A percentile compares a stretch with the other conserved stretches of the same genome.
Conservation (phyloP, 306 rosid genomes). For the Cicer bijugum region DNA sequence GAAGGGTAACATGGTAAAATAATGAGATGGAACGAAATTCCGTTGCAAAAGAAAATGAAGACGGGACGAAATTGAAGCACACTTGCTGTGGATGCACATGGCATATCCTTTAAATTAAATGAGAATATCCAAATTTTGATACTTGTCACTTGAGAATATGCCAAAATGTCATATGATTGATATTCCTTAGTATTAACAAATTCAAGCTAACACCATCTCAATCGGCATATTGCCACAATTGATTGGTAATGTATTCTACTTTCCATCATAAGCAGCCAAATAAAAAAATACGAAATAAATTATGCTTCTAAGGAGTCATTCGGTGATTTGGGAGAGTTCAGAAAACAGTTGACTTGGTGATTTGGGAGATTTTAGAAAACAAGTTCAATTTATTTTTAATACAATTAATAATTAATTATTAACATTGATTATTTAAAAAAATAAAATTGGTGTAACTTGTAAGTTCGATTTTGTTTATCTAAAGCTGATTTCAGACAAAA, state of each 20-base stretch:
- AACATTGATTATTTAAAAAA: too few relatives aligned
- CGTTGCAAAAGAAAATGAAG: too few relatives aligned
- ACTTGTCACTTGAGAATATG: conserved; percentile 64
- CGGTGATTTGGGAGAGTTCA: too few relatives aligned
- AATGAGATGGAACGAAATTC: conserved; percentile 6
- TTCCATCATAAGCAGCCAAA: conserved; percentile 11
- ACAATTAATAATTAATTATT: too few relatives aligned
- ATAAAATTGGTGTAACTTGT: too few relatives aligned
- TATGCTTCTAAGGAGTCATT: too few relatives aligned
- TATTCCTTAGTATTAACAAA: conserved; percentile 40
- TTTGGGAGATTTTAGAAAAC: too few relatives aligned
- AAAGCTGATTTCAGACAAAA: too few relatives aligned
- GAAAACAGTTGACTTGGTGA: too few relatives aligned
- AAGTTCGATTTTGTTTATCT: too few relatives aligned
- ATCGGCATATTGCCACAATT: conserved; percentile 35
- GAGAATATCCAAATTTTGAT: conserved; percentile 78
- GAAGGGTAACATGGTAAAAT: conserved; percentile 42
- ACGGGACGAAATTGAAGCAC: neutral
- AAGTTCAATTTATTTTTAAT: too few relatives aligned
- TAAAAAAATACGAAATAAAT: too few relatives aligned
- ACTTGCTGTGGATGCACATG: conserved; percentile 1
- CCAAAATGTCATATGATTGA: conserved; percentile 48
- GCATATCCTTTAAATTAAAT: conserved; percentile 52
- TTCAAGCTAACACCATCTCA: conserved; percentile 8
- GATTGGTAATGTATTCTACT: conserved; percentile 24